Conservation (phyloP, 2,329 filamentous ascomycete species). For the Elsinoe batatas region DNA sequence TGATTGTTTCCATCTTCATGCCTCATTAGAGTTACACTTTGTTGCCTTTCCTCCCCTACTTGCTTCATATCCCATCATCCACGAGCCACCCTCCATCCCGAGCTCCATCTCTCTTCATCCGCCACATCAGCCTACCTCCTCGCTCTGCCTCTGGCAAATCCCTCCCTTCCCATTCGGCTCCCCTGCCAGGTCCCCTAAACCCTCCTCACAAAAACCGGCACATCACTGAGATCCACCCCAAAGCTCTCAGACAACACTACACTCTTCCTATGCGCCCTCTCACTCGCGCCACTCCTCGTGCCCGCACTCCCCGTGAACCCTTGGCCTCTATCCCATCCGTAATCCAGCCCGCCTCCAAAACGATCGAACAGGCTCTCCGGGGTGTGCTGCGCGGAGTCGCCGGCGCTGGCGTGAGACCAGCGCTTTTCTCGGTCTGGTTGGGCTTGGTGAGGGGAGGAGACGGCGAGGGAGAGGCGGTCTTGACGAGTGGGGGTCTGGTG, state of each 20-base stretch:
- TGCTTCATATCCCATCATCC: too few species aligned
- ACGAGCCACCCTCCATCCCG: too few species aligned
- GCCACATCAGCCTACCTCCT: background rate
- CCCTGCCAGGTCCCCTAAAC: background rate
- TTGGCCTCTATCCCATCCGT: constrained; percentile 27
- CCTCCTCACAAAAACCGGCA: constrained; percentile 30
- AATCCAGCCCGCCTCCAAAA: constrained; percentile 29
- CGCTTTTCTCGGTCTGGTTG: background rate
- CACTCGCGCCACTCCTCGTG: constrained; percentile 21
- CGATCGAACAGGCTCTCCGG: constrained; percentile 22
- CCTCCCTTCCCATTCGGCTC: background rate
- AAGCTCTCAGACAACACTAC: constrained; percentile 25
- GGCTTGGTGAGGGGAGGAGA: background rate
- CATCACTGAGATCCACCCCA: constrained; percentile 32
- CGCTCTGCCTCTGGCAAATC: background rate
- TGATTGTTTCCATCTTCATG: background rate
- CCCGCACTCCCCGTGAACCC: constrained; percentile 31
- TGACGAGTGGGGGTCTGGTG: background rate
- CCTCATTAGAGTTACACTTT: constrained; percentile 9
- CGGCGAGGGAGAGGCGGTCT: background rate
- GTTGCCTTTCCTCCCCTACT: background rate
- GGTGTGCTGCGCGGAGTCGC: background rate
- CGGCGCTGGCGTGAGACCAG: background rate
- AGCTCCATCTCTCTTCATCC: too few species aligned
- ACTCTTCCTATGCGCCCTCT: constrained; percentile 26